Evolutionary conservation across 2,329 filamentous ascomycete species (phyloP).

Genomic region (Pseudogymnoascus sp.): DNA sequence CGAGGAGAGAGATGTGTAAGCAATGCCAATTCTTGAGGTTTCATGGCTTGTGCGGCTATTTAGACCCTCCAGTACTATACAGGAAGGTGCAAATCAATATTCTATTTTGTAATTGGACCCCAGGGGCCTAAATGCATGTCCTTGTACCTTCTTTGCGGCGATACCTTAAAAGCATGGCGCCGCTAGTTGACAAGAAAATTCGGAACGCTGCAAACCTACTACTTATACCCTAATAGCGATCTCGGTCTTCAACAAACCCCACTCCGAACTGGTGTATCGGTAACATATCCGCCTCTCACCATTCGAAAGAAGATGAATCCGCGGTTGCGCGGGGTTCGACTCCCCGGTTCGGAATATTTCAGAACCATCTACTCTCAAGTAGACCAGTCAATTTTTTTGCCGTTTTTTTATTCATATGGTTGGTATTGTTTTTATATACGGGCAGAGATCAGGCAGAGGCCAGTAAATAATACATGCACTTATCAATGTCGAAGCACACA

Average conservation of each 20-base stretch:
- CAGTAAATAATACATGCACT: background rate
- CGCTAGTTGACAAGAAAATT: background rate
- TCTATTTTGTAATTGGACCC: background rate
- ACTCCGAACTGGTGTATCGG: slow-evolving; percentile 16
- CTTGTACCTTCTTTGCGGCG: background rate
- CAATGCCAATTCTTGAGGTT: background rate
- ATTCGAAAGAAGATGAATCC: slow-evolving; percentile 7
- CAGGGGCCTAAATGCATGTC: background rate
- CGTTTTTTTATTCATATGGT: background rate
- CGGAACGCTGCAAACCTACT: background rate
- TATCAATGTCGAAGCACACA: background rate
- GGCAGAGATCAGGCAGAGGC: background rate
- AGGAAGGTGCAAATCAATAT: background rate
- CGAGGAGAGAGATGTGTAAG: background rate
- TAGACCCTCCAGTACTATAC: background rate
- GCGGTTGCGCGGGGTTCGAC: slow-evolving; percentile 16
- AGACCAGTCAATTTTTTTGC: slow-evolving; percentile 11
- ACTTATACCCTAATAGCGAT: background rate
- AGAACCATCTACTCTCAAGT: slow-evolving; percentile 12
- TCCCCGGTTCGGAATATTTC: slow-evolving; percentile 16
- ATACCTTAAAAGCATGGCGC: background rate
- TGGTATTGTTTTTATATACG: background rate
- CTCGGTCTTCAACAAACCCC: background rate
- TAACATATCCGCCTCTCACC: slow-evolving; percentile 14
- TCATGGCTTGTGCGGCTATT: background rate